Base-by-base conservation (phyloP, 768 basidiomycete species). In the Collybiopsis confluens region DNA sequence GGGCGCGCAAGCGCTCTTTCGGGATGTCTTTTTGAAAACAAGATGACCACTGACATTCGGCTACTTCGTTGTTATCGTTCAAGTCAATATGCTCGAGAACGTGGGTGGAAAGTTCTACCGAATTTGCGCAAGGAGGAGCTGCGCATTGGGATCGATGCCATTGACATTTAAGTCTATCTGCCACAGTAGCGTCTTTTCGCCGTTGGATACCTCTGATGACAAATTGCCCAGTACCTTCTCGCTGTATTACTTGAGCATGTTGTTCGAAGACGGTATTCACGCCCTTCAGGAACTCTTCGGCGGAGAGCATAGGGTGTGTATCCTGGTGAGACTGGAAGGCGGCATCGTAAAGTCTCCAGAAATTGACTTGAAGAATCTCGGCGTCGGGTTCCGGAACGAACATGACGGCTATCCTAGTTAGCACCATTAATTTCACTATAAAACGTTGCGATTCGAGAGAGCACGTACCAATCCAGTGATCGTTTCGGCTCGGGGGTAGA, bases 261-360 rank as follows among this genome's bases (percentile, higher is more conserved):
- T 28, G 23, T 5, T 91, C 88, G 62, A 93, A 96, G 24, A 94
- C 88, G 9, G 81, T 71, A 45, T 82, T 91, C 56, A 95, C 90
- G 57, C 90, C 90, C 69, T 96, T 95, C 67, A 99, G 98, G 45
- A 97, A 90, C 41, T 99, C 96, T 1, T 91, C 87, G 0, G 97
- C 95, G 2, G 85, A 81, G 2, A 94, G 79, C 41, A 92, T 71
- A 10, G 81, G 79, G 54, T 81, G 73, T 52, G 74, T 75, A 1
- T 82, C 79, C 55, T 76, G 66, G 62, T 74, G 77, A 1, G 83
- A 81, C 1, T 79, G 70, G 61, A 98, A 97, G 1, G 82, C 82
- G 55, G 90, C 88, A 57, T 88, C 86, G 71, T 99, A 99, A 11
- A 94, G 77, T 54, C 83, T 92, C 95, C 96, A 99, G 63, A 99